phyloP scores from a whole-genome alignment of 2,329 filamentous ascomycete genomes.

The Stemphylium lycopersici region DNA sequence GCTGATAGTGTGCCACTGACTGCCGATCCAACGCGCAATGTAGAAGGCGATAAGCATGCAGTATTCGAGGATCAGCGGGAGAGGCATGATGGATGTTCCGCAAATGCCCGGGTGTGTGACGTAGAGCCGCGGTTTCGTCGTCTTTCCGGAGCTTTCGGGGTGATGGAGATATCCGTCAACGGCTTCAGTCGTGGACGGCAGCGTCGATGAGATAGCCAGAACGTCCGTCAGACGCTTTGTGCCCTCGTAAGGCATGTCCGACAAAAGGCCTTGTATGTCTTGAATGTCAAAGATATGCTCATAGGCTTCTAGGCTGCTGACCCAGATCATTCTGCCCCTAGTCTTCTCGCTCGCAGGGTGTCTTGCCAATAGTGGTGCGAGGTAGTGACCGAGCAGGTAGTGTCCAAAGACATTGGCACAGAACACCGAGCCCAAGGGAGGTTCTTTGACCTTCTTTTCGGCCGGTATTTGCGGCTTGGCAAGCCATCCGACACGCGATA shows the following conservation, averaged over 20 bases:
- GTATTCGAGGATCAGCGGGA: conserved; percentile 72
- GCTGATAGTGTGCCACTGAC: conserved; percentile 83
- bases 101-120: conserved; percentile 87
- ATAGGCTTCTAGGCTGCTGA: conserved; percentile 78
- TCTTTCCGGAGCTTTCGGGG: conserved; percentile 17
- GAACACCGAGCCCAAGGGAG: conserved; percentile 79
- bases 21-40: conserved; percentile 77
- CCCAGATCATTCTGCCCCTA: conserved; percentile 80
- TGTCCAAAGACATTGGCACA: conserved; percentile 94
- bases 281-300: conserved; percentile 62
- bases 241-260: conserved; percentile 75
- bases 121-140: conserved; percentile 68
- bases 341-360: conserved; percentile 47
- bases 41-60: conserved; percentile 72
- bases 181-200: conserved; percentile 66
- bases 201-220: conserved; percentile 72
- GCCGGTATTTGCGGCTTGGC: conserved; percentile 59
- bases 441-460: conserved; percentile 51
- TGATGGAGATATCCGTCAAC: conserved; percentile 36
- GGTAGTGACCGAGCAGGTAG: conserved; percentile 82
- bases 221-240: conserved; percentile 88
- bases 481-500: conserved; percentile 62
- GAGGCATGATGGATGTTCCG: conserved; percentile 78
- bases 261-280: conserved; percentile 77
- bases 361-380: conserved; percentile 73